phyloP scores from a whole-genome alignment of 768 basidiomycete genomes.

The Suillus placidus region DNA sequence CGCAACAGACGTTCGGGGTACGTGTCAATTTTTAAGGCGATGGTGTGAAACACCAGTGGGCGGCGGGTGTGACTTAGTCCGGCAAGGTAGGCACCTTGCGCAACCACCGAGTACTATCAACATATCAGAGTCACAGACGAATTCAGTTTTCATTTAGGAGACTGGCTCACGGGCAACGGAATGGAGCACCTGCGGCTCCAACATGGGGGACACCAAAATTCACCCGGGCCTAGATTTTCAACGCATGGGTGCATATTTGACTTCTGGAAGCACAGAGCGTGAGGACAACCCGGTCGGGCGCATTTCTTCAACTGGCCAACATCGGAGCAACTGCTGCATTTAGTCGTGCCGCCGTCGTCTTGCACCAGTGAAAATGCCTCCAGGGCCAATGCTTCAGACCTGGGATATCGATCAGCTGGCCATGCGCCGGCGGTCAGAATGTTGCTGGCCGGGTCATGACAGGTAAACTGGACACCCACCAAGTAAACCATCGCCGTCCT shows the following conservation, averaged over 20 bases:
- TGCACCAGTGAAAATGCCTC: not conserved
- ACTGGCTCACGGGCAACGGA: not conserved
- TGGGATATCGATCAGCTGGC: not conserved
- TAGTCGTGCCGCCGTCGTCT: not conserved
- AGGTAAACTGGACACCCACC: not conserved
- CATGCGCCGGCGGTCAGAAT: not conserved
- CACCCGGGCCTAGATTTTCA: not conserved
- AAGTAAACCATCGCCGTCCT: not conserved
- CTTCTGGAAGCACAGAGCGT: not conserved
- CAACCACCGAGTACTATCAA: not conserved
- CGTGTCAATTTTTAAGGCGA: not conserved
- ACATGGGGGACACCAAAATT: not conserved
- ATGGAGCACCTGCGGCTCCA: not conserved
- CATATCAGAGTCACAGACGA: not conserved
- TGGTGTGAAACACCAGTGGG: not conserved
- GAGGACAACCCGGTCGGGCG: not conserved
- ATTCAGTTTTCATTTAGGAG: not conserved
- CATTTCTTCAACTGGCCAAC: not conserved
- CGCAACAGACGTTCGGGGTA: not conserved
- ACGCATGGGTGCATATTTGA: not conserved
- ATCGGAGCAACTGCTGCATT: not conserved
- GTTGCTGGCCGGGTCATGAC: not conserved
- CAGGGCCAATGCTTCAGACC: not conserved
- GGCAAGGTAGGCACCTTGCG: not conserved
- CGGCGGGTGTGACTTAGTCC: no score